Evolutionary conservation across 192 early-diverging fungal species (phyloP).

Genomic region (Funneliformis geosporum): DNA sequence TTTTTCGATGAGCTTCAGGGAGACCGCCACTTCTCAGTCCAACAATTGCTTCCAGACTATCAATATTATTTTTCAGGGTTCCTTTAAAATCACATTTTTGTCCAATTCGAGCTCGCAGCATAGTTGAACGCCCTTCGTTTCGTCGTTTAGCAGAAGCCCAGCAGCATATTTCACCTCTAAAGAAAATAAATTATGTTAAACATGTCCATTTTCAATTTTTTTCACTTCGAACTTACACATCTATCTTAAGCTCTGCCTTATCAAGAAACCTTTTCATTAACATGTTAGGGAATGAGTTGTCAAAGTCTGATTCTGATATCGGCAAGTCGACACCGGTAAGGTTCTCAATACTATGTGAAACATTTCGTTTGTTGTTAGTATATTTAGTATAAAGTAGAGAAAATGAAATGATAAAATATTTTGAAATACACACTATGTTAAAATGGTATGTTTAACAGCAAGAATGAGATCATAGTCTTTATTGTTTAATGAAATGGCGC

Average conservation of each 20-base stretch:
- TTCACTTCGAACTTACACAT: slow-evolving; percentile 26
- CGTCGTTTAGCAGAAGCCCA: slow-evolving; percentile 32
- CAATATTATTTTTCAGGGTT: slow-evolving; percentile 26
- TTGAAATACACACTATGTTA: no score
- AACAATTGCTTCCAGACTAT: slow-evolving; percentile 30
- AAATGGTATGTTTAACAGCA: no score
- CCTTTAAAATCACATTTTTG: slow-evolving; percentile 35
- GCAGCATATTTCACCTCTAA: slow-evolving; percentile 34
- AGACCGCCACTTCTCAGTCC: slow-evolving; percentile 36
- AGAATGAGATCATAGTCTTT: no score
- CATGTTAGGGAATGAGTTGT: slow-evolving; percentile 34
- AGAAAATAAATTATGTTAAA: slow-evolving; percentile 8
- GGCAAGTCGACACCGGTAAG: no score
- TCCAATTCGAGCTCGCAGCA: slow-evolving; percentile 25
- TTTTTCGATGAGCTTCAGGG: slow-evolving; percentile 33
- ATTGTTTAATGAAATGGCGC: no score
- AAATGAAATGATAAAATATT: no score
- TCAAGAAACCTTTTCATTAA: slow-evolving; percentile 31
- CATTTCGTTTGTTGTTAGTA: no score
- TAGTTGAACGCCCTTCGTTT: slow-evolving; percentile 33
- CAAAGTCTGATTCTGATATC: slow-evolving; percentile 26
- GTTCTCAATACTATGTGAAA: no score
- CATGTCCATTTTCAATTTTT: neutral
- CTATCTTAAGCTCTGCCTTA: slow-evolving; percentile 30
- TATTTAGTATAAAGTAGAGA: no score